Base-by-base conservation (phyloP, 371 early-diverging fungal species). In the Mucor irregularis region DNA sequence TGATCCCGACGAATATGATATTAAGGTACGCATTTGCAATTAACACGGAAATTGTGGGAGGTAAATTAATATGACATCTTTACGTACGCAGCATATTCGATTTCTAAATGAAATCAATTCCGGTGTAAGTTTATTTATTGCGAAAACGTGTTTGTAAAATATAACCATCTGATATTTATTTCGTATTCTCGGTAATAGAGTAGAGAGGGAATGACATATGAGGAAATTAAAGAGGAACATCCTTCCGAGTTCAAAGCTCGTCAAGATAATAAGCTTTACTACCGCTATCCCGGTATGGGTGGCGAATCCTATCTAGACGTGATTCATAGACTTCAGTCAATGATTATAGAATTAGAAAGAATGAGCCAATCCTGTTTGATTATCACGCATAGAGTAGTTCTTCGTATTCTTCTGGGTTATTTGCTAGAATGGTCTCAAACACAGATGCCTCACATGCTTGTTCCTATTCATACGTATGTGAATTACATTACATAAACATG, bases 251-350 rank as follows among this genome's bases (percentile, higher is more conserved):
- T 76, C 57, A 53, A 69, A 28, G 82, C 82, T 34, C 79, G 93
- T 28, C 70, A 78, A 53, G 67, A 72, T 25, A 85, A 89, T 66
- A 92, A 94, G 65, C 73, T 94, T 14, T 77, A 81, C 54, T 92
- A 90, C 57, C 74, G 94, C 29, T 94, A 92, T 65, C 91, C 92
- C 9, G 93, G 93, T 9, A 81, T 88, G 62, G 92, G 93, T 31
- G 92, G 92, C 3, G 92, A 93, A 62, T 88, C 88, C 7, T 92
- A 92, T 54, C 62, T 82, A 25, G 94, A 94, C 66, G 93, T 94
- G 13, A 92, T 94, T 47, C 91, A 92, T 50, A 78, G 93, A 9
- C 58, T 92, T 25, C 81, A 90, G 48, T 86, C 92, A 0, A 71
- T 92, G 61, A 90, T 94, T 62, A 84, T 93, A 34, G 95, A 94